Evolutionary conservation across 768 basidiomycete species (phyloP), one percentile per base, ranked within the genome.

Genomic region (Lactarius akahatsu): DNA sequence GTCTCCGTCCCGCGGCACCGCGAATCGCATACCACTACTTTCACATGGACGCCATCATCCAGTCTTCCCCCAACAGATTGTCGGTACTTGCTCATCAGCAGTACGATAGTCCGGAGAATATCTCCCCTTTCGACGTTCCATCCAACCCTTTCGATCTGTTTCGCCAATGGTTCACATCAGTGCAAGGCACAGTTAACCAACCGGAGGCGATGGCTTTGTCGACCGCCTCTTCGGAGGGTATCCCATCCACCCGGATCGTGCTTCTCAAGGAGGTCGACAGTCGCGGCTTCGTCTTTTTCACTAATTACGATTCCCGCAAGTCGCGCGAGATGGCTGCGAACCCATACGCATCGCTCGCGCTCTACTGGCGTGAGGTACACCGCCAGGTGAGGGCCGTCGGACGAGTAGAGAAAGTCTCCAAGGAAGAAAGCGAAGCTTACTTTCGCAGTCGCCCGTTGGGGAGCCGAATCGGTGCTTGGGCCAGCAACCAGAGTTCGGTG

Each of bases 251-350:
- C 13, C 87, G 96, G 70, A 84, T 92, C 77, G 95, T 98, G 63
- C 87, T 98, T 66, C 86, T 98, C 73, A 97, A 96, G 77, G 85
- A 94, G 74, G 86, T 93, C 72, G 97, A 98, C 80, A 73, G 82
- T 36, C 86, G 81, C 62, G 97, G 97, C 59, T 98, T 98, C 79
- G 85, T 96, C 64, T 97, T 98, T 80, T 99, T 85, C 83, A 98
- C 96, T 38, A 99, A 99, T 78, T 98, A 98, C 79, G 85, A 87
- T 47, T 96, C 94, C 13, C 86, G 96, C 70, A 99, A 98, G 78
- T 94, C 93, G 3, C 74, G 78, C 50, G 97, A 98, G 75, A 82
- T 98, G 34, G 64, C 77, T 7, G 82, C 79, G 45, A 95, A 95
- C 73, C 92, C 92, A 0, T 80, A 88, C 74, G 94, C 90, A 5